Conservation (phyloP, 495 filamentous ascomycete genomes). For the Lophiostoma macrostomum region DNA sequence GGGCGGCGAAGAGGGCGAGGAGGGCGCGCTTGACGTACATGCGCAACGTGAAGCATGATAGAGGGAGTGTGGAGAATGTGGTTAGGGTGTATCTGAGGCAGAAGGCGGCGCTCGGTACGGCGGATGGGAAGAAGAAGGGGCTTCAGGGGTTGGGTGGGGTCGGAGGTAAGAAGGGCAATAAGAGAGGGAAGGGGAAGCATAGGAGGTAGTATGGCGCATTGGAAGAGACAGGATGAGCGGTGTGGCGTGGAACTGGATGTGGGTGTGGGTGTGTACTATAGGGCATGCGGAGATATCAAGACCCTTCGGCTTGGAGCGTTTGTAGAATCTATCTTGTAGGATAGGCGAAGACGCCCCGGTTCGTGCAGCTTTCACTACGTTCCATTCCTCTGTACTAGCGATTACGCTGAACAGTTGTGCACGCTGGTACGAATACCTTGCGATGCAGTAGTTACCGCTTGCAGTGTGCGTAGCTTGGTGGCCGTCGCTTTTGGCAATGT, state of each 20-base stretch:
- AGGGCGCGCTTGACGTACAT: constrained; percentile 89
- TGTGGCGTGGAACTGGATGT: not conserved
- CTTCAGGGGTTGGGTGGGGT: constrained; percentile 17
- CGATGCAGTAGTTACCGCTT: too few species aligned
- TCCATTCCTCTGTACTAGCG: too few species aligned
- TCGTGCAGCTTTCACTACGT: too few species aligned
- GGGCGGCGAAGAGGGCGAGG: constrained; percentile 75
- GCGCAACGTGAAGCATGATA: constrained; percentile 69
- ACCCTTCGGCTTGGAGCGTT: too few species aligned
- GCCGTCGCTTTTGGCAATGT: too few species aligned
- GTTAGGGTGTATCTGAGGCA: constrained; percentile 65
- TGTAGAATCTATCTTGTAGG: too few species aligned
- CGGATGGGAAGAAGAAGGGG: constrained; percentile 22
- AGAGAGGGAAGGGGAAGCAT: constrained; percentile 31
- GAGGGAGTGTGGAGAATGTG: constrained; percentile 67
- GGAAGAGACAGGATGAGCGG: not conserved
- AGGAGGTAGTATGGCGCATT: not conserved
- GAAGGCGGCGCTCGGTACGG: constrained; percentile 50
- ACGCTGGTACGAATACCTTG: too few species aligned
- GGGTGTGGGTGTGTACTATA: too few species aligned
- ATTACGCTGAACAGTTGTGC: too few species aligned
- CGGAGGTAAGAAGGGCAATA: constrained; percentile 31
- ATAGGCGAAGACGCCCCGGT: too few species aligned
- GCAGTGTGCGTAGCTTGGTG: too few species aligned
- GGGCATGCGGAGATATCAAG: too few species aligned